Base-by-base conservation (phyloP, 1,139 yeast genomes). In the Candida sanyaensis region DNA sequence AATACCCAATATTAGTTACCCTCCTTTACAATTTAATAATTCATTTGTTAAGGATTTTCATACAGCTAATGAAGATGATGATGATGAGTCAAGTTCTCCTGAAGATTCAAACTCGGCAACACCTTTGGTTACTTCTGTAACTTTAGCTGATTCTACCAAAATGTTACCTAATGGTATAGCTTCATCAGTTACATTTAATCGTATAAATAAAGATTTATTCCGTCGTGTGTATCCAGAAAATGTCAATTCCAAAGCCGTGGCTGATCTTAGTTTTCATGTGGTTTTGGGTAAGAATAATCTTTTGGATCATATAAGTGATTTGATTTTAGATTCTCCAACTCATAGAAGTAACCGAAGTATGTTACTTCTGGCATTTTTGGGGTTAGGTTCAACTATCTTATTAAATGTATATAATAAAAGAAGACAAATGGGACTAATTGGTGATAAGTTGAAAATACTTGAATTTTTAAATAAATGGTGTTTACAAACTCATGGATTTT, bases 11-110 rank as follows among this genome's bases (percentile, higher is more conserved):
- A 57, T 60, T 11, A 37, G 50, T 7, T 66, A 66, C 46, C 65
- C 66, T 2, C 59, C 66, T 3, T 50, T 67, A 21, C 68, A 65
- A 41, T 66, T 61, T 47, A 58, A 58, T 43, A 53, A 62, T 38
- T 41, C 54, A 13, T 53, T 59, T 5, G 50, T 62, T 12, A 43
- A 55, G 39, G 65, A 63, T 46, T 65, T 63, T 48, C 47, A 48
- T 2, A 50, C 50, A 28, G 64, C 59, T 24, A 57, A 55, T 45
- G 50, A 47, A 33, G 41, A 40, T 27, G 46, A 42, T n/a, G 44
- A 42, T n/a, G 44, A 29, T 13, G 42, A 41, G 4, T 33, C 34
- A 26, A 44, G 29, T 12, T 17, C 34, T 5, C 37, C 21, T 21
- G 28, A 26, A 30, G 38, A 42, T 10, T 11, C 31, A 8, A 41